Evolutionary conservation across 2,329 filamentous ascomycete genomes (phyloP).

Genomic region (Sclerotinia trifoliorum): DNA sequence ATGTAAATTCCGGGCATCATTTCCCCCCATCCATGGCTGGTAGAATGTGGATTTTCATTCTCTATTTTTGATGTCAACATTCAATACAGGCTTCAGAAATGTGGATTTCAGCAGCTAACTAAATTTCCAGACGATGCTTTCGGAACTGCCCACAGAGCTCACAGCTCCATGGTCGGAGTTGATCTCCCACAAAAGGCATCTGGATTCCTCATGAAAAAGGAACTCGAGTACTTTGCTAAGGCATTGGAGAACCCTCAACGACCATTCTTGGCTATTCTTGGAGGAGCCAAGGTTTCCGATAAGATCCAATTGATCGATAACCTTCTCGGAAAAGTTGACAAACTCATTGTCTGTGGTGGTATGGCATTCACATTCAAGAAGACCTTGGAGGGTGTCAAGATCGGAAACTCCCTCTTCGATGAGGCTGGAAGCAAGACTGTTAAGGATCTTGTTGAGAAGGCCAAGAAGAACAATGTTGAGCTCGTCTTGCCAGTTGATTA

Average conservation of each 20-base stretch:
- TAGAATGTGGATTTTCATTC: not conserved
- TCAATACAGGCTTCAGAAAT: not conserved
- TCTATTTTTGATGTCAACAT: not conserved
- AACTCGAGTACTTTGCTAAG: slow-evolving; percentile 98
- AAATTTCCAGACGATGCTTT: slow-evolving; percentile 80
- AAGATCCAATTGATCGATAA: slow-evolving; percentile 99
- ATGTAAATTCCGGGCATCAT: not conserved
- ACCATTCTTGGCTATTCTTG: slow-evolving; percentile 97
- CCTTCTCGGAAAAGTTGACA: slow-evolving; percentile 96
- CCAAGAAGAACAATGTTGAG: slow-evolving; percentile 94
- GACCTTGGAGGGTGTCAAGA: slow-evolving; percentile 85
- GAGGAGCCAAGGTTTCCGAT: slow-evolving; percentile 97
- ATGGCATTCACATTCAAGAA: slow-evolving; percentile 99
- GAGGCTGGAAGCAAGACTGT: slow-evolving; percentile 93
- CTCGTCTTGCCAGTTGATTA: slow-evolving; percentile 93
- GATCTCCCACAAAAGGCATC: slow-evolving; percentile 95
- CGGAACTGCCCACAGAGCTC: slow-evolving; percentile 94
- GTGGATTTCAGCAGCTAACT: not conserved
- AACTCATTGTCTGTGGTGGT: slow-evolving; percentile 90
- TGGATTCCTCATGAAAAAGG: slow-evolving; percentile 99
- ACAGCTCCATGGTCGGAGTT: slow-evolving; percentile 98
- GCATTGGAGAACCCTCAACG: slow-evolving; percentile 90
- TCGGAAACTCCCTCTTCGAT: slow-evolving; percentile 89
- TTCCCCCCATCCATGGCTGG: not conserved
- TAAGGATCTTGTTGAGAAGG: slow-evolving; percentile 83